Evolutionary conservation across 768 basidiomycete genomes (phyloP).

Genomic region (Rhizopogon vulgaris): DNA sequence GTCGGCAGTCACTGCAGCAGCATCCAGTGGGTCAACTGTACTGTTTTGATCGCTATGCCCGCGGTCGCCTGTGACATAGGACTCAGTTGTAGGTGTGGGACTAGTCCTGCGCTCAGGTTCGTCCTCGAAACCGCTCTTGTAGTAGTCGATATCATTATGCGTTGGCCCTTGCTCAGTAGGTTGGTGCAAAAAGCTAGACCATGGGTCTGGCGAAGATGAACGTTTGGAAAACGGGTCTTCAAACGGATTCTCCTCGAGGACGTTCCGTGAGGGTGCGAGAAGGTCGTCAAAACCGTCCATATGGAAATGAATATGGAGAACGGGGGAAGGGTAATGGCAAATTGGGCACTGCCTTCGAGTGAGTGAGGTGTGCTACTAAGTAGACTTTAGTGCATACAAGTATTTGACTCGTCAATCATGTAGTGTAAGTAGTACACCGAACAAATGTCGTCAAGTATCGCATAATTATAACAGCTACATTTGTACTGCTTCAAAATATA

Average conservation of each 20-base stretch:
- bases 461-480: neutral
- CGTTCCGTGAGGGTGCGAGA: constrained; percentile 51
- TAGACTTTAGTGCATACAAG: neutral
- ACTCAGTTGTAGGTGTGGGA: constrained; percentile 24
- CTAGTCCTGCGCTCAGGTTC: constrained; percentile 15
- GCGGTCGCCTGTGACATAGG: constrained; percentile 28
- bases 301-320: neutral
- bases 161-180: constrained; percentile 14
- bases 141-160: constrained; percentile 19
- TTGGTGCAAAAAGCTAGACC: constrained; percentile 52
- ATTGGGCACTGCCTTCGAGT: too few species aligned
- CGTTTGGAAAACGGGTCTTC: constrained; percentile 65
- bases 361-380: too few species aligned
- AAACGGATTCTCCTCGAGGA: constrained; percentile 72
- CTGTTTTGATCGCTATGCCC: constrained; percentile 25
- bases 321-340: neutral
- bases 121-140: constrained; percentile 23
- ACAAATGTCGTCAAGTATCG: too few species aligned
- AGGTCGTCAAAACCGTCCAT: constrained; percentile 83
- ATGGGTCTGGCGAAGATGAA: constrained; percentile 69
- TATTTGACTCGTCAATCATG: neutral
- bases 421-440: too few species aligned
- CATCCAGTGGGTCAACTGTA: constrained; percentile 25
- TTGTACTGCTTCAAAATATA: neutral
- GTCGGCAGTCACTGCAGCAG: constrained; percentile 26